Conservation (phyloP, 2,329 filamentous ascomycete genomes). For the Venturiaceae sp. region DNA sequence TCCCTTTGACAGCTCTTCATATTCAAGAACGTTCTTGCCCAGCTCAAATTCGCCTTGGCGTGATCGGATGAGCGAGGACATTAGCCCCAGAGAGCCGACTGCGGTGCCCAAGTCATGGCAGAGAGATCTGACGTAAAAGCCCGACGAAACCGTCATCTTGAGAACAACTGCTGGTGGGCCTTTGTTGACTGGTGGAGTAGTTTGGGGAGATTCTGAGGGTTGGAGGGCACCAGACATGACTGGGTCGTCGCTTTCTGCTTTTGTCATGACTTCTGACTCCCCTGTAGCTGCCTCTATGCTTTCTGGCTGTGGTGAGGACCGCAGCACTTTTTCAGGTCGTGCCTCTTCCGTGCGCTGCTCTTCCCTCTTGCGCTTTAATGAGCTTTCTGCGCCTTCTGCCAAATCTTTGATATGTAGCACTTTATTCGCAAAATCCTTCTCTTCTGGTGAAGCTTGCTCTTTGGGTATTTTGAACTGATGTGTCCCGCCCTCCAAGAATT, state of each 20-base stretch:
- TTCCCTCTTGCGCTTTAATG: conserved; percentile 35
- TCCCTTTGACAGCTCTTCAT: conserved; percentile 62
- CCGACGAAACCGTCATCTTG: conserved; percentile 85
- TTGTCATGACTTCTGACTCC: conserved; percentile 15
- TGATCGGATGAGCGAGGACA: conserved; percentile 73
- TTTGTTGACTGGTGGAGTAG: conserved; percentile 10
- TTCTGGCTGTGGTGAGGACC: neutral
- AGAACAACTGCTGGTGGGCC: conserved; percentile 55
- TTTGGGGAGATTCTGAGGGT: neutral
- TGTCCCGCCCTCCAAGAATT: conserved; percentile 73
- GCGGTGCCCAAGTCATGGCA: conserved; percentile 85
- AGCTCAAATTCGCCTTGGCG: conserved; percentile 75
- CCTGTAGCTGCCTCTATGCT: neutral
- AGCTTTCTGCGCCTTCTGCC: conserved; percentile 31
- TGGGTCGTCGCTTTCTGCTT: neutral
- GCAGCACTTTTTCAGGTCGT: conserved; percentile 21
- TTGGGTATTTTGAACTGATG: conserved; percentile 73
- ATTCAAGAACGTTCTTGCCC: conserved; percentile 67
- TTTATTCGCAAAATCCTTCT: conserved; percentile 68
- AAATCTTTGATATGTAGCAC: conserved; percentile 26
- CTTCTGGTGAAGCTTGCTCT: conserved; percentile 64
- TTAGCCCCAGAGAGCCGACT: conserved; percentile 70
- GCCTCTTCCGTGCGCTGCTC: conserved; percentile 9
- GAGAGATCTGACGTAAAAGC: conserved; percentile 92
- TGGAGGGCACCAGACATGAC: neutral